phyloP scores from a whole-genome alignment of 495 filamentous ascomycete species.

The Penicillium pancosmium region DNA sequence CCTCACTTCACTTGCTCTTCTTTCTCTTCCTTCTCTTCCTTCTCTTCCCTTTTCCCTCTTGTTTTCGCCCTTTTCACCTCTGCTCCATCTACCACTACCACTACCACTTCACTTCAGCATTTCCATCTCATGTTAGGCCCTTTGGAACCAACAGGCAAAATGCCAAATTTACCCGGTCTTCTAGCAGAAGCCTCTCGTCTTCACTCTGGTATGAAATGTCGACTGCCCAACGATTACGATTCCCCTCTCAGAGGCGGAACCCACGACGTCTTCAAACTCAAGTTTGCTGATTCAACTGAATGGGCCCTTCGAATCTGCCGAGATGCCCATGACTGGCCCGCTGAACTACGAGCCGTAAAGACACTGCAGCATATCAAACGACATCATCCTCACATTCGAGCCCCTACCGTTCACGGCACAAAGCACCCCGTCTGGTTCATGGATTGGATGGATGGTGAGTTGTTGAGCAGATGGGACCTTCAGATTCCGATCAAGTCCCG shows the following conservation, averaged over 20 bases:
- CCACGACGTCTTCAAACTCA: constrained; percentile 4
- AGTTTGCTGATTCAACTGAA: neutral
- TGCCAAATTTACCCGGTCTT: neutral
- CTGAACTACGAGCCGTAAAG: neutral
- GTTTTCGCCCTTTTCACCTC: too few relatives aligned
- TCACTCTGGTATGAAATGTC: neutral
- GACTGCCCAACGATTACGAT: neutral
- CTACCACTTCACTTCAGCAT: too few relatives aligned
- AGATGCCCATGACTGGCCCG: constrained; percentile 1
- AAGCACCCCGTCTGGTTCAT: constrained; percentile 2
- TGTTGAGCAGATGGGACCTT: neutral
- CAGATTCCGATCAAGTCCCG: neutral
- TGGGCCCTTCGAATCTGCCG: constrained; percentile 4
- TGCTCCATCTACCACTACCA: too few relatives aligned
- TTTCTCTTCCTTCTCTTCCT: too few relatives aligned
- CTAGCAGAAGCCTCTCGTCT: constrained; percentile 4
- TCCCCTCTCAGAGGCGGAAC: neutral
- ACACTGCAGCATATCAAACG: constrained; percentile 1
- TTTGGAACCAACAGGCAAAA: neutral
- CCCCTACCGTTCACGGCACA: neutral
- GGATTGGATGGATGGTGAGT: neutral
- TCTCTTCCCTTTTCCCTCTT: too few relatives aligned
- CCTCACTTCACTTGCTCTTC: too few relatives aligned
- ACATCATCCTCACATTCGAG: neutral
- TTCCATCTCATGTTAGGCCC: too few relatives aligned